phyloP scores from a whole-genome alignment of 2,329 filamentous ascomycete species.

The Fusarium sp. region DNA sequence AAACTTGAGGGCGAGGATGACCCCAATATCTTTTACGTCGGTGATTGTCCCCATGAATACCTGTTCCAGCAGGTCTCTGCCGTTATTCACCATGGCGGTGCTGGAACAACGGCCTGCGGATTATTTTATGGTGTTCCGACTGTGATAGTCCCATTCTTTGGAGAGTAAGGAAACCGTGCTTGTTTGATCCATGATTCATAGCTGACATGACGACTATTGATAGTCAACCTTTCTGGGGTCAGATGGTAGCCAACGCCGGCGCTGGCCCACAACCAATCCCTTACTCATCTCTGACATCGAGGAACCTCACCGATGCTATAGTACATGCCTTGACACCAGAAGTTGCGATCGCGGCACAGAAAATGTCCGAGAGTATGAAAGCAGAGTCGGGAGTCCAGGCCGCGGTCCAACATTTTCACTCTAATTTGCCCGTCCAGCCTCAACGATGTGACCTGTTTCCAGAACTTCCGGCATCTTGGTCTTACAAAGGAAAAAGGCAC shows the following conservation, averaged over 20 bases:
- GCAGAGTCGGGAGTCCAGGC: not conserved
- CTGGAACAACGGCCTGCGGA: constrained; percentile 85
- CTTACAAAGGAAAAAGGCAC: not conserved
- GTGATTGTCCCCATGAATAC: constrained; percentile 84
- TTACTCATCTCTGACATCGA: not conserved
- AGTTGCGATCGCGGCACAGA: not conserved
- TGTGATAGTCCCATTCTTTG: constrained; percentile 86
- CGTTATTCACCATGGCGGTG: constrained; percentile 87
- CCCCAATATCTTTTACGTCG: constrained; percentile 69
- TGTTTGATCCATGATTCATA: not conserved
- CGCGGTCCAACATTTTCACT: constrained; percentile 1
- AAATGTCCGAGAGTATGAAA: not conserved
- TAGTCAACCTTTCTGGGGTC: constrained; percentile 8
- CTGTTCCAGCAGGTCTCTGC: constrained; percentile 82
- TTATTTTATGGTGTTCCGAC: constrained; percentile 82
- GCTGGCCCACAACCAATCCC: not conserved
- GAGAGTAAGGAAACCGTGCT: constrained; percentile 58
- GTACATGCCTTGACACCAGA: not conserved
- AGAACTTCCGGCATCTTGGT: not conserved
- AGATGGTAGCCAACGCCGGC: not conserved
- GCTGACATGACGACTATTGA: not conserved
- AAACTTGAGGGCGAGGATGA: constrained; percentile 70
- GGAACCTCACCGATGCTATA: not conserved
- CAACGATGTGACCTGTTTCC: not conserved
- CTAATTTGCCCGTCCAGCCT: not conserved